Evolutionary conservation across 2,329 filamentous ascomycete species (phyloP).

Genomic region (Dactylellina parvicollis): DNA sequence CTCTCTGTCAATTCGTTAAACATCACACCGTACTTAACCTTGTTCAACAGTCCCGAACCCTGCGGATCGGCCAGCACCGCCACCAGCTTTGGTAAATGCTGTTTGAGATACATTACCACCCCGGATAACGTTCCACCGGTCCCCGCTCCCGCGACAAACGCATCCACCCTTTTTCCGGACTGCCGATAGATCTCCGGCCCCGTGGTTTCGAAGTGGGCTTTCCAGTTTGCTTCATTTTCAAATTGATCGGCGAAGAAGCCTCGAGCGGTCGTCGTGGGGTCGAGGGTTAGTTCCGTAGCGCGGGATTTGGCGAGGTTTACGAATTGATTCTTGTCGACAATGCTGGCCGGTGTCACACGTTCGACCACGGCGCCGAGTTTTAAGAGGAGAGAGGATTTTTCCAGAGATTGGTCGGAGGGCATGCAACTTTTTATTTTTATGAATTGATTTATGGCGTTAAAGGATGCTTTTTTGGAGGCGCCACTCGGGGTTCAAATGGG

Average conservation of each 20-base stretch:
- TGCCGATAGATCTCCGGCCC: constrained; percentile 90
- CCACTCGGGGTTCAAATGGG: not conserved
- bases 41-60: constrained; percentile 91
- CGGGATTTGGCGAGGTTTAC: constrained; percentile 87
- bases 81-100: constrained; percentile 70
- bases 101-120: constrained; percentile 83
- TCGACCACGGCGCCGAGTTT: constrained; percentile 94
- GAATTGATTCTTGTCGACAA: constrained; percentile 91
- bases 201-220: constrained; percentile 81
- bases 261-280: constrained; percentile 69
- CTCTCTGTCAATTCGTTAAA: constrained; percentile 82
- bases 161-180: constrained; percentile 77
- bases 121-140: constrained; percentile 94
- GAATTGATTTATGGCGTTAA: constrained; percentile 9
- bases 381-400: constrained; percentile 88
- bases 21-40: constrained; percentile 93
- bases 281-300: constrained; percentile 76
- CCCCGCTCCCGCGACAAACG: constrained; percentile 91
- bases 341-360: constrained; percentile 87
- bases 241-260: constrained; percentile 98
- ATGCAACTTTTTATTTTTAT: constrained; percentile 72
- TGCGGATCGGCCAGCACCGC: constrained; percentile 92
- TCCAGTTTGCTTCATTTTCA: constrained; percentile 88
- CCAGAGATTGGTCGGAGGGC: constrained; percentile 86
- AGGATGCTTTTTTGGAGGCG: constrained; percentile 31